Conservation (phyloP, 1,139 yeast genomes). For the Kodamaea anthophila region DNA sequence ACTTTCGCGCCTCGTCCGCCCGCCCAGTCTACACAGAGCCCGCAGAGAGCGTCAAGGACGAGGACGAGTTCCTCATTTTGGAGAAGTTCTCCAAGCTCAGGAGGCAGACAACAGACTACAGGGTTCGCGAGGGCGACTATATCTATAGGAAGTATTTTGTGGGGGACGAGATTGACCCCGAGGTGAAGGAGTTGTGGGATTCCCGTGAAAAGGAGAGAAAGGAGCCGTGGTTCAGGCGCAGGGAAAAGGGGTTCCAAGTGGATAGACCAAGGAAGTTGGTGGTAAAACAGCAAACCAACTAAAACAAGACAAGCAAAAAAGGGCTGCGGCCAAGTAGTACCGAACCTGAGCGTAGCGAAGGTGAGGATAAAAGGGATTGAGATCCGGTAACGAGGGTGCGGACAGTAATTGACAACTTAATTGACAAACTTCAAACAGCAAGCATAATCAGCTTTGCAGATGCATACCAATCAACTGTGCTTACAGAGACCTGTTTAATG, state of each 20-base stretch:
- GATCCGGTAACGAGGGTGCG: too few species aligned
- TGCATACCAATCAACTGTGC: too few species aligned
- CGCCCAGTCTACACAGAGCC: slow-evolving; percentile 1
- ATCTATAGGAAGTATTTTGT: slow-evolving; percentile 37
- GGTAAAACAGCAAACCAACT: too few species aligned
- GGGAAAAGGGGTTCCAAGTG: slow-evolving; percentile 31
- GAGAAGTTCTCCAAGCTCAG: slow-evolving; percentile 11
- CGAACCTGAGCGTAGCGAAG: too few species aligned
- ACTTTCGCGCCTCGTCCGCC: slow-evolving; percentile 10
- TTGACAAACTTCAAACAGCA: too few species aligned
- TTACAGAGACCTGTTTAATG: too few species aligned
- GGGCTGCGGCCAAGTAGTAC: too few species aligned
- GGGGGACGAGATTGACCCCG: slow-evolving; percentile 43
- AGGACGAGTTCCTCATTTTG: slow-evolving; percentile 7
- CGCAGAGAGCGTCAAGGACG: slow-evolving; percentile 1
- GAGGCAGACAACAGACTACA: slow-evolving; percentile 29
- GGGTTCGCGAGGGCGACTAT: slow-evolving; percentile 45
- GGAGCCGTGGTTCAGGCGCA: slow-evolving; percentile 3
- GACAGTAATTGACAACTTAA: too few species aligned
- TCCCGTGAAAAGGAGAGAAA: too few species aligned
- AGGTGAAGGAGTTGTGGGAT: slow-evolving; percentile 46
- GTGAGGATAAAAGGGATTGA: too few species aligned
- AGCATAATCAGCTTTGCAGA: too few species aligned
- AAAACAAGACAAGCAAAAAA: too few species aligned
- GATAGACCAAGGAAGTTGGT: slow-evolving; percentile 38